These are phyloP conservation scores for Dryadomyces quercivorus DNA, from an alignment of 2,329 filamentous ascomycete species.

Conservation along the genomic window DNA sequence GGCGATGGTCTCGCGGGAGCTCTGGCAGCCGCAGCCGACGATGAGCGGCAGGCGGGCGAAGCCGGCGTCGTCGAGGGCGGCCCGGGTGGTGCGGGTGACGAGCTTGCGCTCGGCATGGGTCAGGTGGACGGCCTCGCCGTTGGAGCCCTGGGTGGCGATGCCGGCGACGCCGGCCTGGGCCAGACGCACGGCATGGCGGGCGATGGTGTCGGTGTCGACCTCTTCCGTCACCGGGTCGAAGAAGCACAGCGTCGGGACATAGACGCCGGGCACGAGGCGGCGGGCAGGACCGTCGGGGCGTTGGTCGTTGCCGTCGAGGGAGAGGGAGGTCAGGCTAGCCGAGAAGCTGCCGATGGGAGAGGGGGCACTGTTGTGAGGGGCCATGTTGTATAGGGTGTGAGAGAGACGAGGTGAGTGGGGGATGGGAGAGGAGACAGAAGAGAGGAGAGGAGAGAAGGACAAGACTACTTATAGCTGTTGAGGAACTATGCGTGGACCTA, in stretches of 20 bases:
- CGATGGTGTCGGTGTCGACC: constrained; percentile 49
- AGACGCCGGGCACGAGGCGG: constrained; percentile 40
- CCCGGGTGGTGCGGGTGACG: constrained; percentile 57
- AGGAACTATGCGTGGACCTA: no score
- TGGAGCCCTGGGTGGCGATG: constrained; percentile 67
- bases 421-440: background rate
- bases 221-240: constrained; percentile 55
- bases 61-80: constrained; percentile 54
- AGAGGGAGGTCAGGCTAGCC: constrained; percentile 25
- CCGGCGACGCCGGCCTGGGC: constrained; percentile 62
- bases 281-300: background rate
- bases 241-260: constrained; percentile 65
- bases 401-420: background rate
- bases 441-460: no score
- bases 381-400: constrained; percentile 19
- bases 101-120: constrained; percentile 56
- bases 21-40: constrained; percentile 63
- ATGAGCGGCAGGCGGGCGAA: constrained; percentile 58
- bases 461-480: no score
- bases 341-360: constrained; percentile 33
- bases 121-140: constrained; percentile 72
- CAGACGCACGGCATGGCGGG: constrained; percentile 53
- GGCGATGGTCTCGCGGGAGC: constrained; percentile 59
- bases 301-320: constrained; percentile 15
- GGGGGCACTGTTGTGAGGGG: constrained; percentile 34